Percentiles rank a stretch among this genome's conserved stretches.
phyloP scores from a whole-genome alignment of 148 eudicot species.

The Vaccinium corymbosum region DNA sequence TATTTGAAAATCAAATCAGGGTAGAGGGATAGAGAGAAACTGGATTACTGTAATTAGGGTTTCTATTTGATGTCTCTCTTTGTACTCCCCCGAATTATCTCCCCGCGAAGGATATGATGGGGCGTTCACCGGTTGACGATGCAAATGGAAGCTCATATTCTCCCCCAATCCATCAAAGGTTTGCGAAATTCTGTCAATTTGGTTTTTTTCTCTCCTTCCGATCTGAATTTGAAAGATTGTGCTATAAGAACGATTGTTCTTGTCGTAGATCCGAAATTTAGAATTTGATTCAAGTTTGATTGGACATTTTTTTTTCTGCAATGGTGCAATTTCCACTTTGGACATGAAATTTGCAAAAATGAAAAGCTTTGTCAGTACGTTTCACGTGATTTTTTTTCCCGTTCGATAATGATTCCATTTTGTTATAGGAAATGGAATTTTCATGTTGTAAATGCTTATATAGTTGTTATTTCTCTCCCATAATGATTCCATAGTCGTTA shows the following conservation, averaged over 20 bases:
- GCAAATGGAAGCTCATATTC: not conserved
- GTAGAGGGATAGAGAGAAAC: not conserved
- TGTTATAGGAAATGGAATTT: not conserved
- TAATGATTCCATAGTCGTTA: too few species aligned
- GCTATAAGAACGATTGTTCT: not conserved
- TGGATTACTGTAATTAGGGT: not conserved
- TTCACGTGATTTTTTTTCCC: not conserved
- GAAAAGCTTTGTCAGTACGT: not conserved
- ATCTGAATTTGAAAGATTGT: not conserved
- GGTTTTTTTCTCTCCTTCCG: not conserved
- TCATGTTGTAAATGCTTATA: not conserved
- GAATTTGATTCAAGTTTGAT: not conserved
- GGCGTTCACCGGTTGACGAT: slow-evolving; percentile 9
- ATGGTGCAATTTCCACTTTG: not conserved
- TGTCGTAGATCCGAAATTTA: not conserved
- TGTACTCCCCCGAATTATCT: slow-evolving; percentile 7
- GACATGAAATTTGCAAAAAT: not conserved
- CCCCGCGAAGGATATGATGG: slow-evolving; percentile 5
- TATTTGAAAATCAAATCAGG: slow-evolving; percentile 4
- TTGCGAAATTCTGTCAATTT: not conserved
- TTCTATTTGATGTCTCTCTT: slow-evolving; percentile 1
- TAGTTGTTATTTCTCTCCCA: too few species aligned
- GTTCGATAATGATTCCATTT: not conserved
- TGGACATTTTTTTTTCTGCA: not conserved
- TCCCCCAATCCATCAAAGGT: slow-evolving; percentile 19